phyloP scores from a whole-genome alignment of 2,329 filamentous ascomycete species.

The Apiospora pterosperma region DNA sequence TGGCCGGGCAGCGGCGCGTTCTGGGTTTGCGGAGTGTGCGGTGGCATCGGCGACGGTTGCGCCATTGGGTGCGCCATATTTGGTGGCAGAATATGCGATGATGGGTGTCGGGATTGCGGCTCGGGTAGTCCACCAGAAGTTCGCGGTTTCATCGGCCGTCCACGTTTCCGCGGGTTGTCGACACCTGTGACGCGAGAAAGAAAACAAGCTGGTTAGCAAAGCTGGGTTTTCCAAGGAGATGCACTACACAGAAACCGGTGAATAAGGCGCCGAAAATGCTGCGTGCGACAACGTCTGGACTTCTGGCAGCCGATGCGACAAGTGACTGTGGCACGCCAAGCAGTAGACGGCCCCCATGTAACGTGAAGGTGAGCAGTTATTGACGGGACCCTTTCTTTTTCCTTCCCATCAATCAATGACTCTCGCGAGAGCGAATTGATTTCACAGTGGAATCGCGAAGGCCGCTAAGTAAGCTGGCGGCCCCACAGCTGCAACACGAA shows the following conservation, averaged over 20 bases:
- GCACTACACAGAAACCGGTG: not conserved
- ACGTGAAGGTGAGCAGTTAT: not conserved
- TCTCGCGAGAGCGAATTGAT: not conserved
- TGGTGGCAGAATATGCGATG: constrained; percentile 39
- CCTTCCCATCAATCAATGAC: not conserved
- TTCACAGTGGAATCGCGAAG: not conserved
- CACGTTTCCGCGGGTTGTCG: constrained; percentile 53
- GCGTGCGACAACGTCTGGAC: constrained; percentile 1
- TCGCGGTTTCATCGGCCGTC: constrained; percentile 60
- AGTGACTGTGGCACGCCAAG: constrained; percentile 7
- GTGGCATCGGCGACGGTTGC: constrained; percentile 32
- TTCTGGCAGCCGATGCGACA: not conserved
- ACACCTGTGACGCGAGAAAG: constrained; percentile 37
- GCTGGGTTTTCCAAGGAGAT: constrained; percentile 25
- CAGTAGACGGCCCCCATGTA: not conserved
- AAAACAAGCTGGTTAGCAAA: constrained; percentile 2
- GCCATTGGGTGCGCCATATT: constrained; percentile 41
- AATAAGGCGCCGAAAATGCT: not conserved
- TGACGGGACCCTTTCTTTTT: not conserved
- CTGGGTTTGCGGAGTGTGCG: constrained; percentile 53
- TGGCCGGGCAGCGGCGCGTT: constrained; percentile 43
- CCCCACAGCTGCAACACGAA: constrained; percentile 6
- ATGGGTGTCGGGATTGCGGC: constrained; percentile 30
- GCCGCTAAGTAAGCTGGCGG: constrained; percentile 7
- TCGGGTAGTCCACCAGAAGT: constrained; percentile 50